These are phyloP conservation scores for Boletus sensibilis DNA, from an alignment of 768 basidiomycete species.

Conservation along the genomic window DNA sequence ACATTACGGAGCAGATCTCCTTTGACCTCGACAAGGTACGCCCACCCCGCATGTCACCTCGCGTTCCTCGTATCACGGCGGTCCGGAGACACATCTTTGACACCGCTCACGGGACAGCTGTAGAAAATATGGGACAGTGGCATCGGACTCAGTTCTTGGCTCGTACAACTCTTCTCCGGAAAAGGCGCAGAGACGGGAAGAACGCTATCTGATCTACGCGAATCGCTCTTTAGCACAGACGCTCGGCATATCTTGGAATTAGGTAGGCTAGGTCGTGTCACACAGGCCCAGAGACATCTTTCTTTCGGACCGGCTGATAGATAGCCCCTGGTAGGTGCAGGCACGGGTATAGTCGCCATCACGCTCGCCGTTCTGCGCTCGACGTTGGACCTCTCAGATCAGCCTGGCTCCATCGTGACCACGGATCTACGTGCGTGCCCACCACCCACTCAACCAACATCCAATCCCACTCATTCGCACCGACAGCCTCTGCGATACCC, in stretches of 20 bases:
- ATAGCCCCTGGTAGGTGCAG: slow-evolving; percentile 55
- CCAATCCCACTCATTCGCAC: not conserved
- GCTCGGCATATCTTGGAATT: slow-evolving; percentile 61
- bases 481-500: slow-evolving; percentile 74
- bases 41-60: not conserved
- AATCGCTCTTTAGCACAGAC: slow-evolving; percentile 41
- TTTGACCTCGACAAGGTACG: slow-evolving; percentile 92
- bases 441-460: not conserved
- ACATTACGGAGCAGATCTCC: slow-evolving; percentile 75
- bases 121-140: slow-evolving; percentile 99
- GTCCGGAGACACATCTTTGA: not conserved
- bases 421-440: slow-evolving; percentile 69
- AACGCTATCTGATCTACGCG: slow-evolving; percentile 22
- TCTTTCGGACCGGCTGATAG: not conserved
- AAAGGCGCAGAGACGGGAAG: not conserved
- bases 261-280: slow-evolving; percentile 41
- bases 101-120: slow-evolving; percentile 11
- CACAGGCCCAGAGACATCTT: not conserved
- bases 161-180: slow-evolving; percentile 41
- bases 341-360: slow-evolving; percentile 80
- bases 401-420: slow-evolving; percentile 44
- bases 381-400: slow-evolving; percentile 18
- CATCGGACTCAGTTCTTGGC: slow-evolving; percentile 79
- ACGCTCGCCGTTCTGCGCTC: slow-evolving; percentile 59
- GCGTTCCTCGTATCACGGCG: not conserved